These are phyloP conservation scores for Cercospora brassicicola DNA, from an alignment of 2,329 filamentous ascomycete genomes.

Conservation along the genomic window DNA sequence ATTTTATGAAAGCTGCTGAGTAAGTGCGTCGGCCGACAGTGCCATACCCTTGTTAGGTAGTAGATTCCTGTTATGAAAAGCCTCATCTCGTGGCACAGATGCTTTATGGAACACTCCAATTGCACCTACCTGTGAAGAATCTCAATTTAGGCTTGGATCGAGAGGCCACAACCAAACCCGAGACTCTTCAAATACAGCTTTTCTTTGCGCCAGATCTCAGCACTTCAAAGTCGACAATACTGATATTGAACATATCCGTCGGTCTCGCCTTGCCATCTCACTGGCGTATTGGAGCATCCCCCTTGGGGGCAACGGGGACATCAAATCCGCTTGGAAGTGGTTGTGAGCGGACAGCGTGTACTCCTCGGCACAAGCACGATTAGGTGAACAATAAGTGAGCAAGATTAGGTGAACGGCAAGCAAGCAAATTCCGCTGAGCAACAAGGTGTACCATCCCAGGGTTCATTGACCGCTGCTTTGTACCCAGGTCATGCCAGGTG, in stretches of 20 bases:
- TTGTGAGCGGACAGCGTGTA: neutral
- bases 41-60: too few relatives aligned
- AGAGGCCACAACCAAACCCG: neutral
- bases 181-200: neutral
- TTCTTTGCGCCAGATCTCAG: neutral
- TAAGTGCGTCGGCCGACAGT: neutral
- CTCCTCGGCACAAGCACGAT: neutral
- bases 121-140: neutral
- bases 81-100: neutral
- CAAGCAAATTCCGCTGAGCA: neutral
- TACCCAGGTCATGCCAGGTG: neutral
- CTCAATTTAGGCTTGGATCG: neutral
- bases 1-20: slow-evolving; percentile 16
- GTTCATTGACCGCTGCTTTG: neutral
- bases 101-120: neutral
- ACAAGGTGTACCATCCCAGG: neutral
- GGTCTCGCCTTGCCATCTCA: neutral
- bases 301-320: neutral
- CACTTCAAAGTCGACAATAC: neutral
- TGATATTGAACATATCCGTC: neutral
- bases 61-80: neutral
- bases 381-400: neutral
- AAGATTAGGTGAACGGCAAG: neutral
- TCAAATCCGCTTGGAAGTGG: neutral
- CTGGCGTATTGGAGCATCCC: neutral